Base-by-base conservation (phyloP, 306 rosid genomes). In the Acmispon strigosus region DNA sequence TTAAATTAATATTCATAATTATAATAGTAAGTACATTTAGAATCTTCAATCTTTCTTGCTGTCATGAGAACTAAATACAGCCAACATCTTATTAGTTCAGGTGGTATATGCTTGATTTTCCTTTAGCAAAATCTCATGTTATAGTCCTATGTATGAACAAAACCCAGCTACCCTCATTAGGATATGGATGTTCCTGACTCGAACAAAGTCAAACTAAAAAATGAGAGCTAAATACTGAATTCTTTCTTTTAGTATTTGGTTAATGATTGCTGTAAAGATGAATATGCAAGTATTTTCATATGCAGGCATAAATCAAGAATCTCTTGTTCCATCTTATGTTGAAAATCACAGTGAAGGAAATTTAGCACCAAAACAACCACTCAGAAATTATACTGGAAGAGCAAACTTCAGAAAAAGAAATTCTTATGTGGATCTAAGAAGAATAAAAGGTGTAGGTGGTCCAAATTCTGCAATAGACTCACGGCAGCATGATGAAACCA, bases 401-500 rank as follows among this genome's bases (percentile, higher is more conserved):
- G 66, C 17, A 20, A 60, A 78, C 14, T 50, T 77, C 3, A 29
- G 24, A 62, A 79, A 41, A 65, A 56, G 2, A 63, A 79, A 58
- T 52, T 59, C 63, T 34, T 76, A 27, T 53, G 48, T 65, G 68
- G 81, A 52, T 54, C 37, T 79, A 22, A 66, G 69, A 47, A 78
- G 78, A 51, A 53, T 22, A 74, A 64, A 47, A 44, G 73, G 61
- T 12, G 51, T 52, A 8, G 22, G 29, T 8, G 74, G 61, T 70
- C 13, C 67, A 57, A 54, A 66, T 15, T 74, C 60, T 18, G 60
- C 79, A 49, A 80, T 68, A 53, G 77, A 66, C 44, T 55, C 84
- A 65, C 73, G 27, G 24, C 83, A 84, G 59, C 53, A 39, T 44
- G 82, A 83, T 32, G 95, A 90, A 48, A 74, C 81, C 62, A 81